Evolutionary conservation across 2,329 filamentous ascomycete species (phyloP).

Genomic region (Penicillium sp.): DNA sequence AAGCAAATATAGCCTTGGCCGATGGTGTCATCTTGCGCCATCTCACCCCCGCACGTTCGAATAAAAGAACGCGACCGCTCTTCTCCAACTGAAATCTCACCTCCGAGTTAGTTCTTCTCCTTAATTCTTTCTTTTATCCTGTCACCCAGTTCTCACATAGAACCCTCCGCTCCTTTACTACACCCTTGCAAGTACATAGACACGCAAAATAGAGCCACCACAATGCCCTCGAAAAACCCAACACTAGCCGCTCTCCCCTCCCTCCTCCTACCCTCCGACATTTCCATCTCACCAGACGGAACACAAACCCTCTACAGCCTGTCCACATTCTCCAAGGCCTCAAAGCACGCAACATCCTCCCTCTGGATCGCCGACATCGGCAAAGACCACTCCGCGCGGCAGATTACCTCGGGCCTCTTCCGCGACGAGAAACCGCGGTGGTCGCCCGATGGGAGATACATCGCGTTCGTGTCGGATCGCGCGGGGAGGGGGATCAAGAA

Average conservation of each 20-base stretch:
- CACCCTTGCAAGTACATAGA: neutral
- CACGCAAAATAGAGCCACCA: neutral
- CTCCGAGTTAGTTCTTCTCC: neutral
- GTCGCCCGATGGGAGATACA: conserved; percentile 10
- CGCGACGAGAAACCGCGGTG: conserved; percentile 11
- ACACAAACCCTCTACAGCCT: conserved; percentile 11
- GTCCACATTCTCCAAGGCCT: neutral
- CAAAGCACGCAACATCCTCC: neutral
- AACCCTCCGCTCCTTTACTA: neutral
- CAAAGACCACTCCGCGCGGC: conserved; percentile 9
- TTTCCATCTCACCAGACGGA: conserved; percentile 13
- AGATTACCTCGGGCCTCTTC: conserved; percentile 16
- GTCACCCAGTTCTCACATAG: neutral
- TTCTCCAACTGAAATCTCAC: neutral
- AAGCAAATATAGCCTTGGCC: neutral
- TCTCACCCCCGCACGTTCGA: conserved; percentile 4
- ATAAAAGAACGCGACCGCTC: neutral
- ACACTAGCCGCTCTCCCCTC: conserved; percentile 10
- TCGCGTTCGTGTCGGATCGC: conserved; percentile 17
- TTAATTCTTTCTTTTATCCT: neutral
- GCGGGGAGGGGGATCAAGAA: neutral
- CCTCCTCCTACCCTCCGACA: conserved; percentile 11
- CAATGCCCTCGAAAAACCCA: neutral
- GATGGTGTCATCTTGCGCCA: conserved; percentile 16
- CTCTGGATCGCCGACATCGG: conserved; percentile 16